A percentile compares a stretch with the other conserved stretches of the same genome.
Conservation (phyloP, 2,329 filamentous ascomycete genomes). For the Niveomyces coronatus region DNA sequence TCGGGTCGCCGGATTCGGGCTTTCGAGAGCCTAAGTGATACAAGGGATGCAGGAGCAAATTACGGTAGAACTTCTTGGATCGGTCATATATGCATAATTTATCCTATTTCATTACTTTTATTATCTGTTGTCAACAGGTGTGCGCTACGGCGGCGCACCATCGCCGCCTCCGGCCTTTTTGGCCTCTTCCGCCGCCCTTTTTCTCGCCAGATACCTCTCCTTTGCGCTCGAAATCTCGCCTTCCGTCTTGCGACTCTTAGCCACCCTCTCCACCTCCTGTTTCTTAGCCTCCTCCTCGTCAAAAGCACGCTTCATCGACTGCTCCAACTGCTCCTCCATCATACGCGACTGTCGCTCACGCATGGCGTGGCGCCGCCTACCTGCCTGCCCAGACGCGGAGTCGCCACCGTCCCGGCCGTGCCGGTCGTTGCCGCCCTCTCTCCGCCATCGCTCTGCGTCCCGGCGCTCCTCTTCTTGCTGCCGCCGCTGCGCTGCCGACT, state of each 20-base stretch:
- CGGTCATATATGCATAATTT: too few relatives aligned
- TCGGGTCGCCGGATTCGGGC: neutral
- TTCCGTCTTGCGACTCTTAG: constrained; percentile 71
- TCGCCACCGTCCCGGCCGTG: too few relatives aligned
- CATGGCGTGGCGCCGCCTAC: constrained; percentile 55
- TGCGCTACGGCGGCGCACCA: constrained; percentile 19
- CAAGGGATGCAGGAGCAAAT: too few relatives aligned
- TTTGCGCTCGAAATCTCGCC: constrained; percentile 66
- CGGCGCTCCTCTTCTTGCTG: constrained; percentile 16
- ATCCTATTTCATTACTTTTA: too few relatives aligned
- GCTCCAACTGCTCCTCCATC: constrained; percentile 68
- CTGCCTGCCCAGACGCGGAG: constrained; percentile 28
- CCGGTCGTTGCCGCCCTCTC: constrained; percentile 18
- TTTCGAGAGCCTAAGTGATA: too few relatives aligned
- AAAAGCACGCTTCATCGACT: constrained; percentile 59
- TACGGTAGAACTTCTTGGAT: too few relatives aligned
- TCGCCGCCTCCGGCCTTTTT: constrained; percentile 42
- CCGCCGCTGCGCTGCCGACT: constrained; percentile 28
- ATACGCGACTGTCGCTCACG: constrained; percentile 68
- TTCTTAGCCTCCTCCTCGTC: constrained; percentile 60
- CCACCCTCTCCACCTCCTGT: constrained; percentile 49
- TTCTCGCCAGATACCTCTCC: constrained; percentile 70
- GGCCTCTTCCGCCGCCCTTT: constrained; percentile 61
- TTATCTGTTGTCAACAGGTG: too few relatives aligned
- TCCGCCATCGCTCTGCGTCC: constrained; percentile 20